Evolutionary conservation across 495 filamentous ascomycete species (phyloP).

Genomic region (Penicillium angulare): DNA sequence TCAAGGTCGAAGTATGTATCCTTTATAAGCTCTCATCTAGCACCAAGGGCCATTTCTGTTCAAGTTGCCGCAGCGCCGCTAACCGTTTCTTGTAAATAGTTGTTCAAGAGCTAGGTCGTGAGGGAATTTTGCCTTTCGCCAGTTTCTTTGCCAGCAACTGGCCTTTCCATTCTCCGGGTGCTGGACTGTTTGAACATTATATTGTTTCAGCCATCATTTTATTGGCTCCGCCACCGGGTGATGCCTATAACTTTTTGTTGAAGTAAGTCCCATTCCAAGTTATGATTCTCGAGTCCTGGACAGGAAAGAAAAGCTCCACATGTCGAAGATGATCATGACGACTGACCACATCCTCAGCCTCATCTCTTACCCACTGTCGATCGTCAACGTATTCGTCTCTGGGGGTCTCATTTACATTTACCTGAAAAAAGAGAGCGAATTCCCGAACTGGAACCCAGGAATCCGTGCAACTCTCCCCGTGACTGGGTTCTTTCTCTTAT

Average conservation of each 20-base stretch:
- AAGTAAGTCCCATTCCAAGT: conserved; percentile 52
- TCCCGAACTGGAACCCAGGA: conserved; percentile 35
- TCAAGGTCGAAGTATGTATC: conserved; percentile 55
- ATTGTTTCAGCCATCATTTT: conserved; percentile 59
- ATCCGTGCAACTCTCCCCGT: conserved; percentile 42
- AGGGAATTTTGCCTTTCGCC: conserved; percentile 62
- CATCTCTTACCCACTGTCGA: conserved; percentile 60
- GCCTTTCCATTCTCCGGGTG: conserved; percentile 60
- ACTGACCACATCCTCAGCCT: conserved; percentile 40
- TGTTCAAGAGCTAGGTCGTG: conserved; percentile 64
- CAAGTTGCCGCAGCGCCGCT: no score
- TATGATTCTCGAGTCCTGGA: no score
- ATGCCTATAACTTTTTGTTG: conserved; percentile 63
- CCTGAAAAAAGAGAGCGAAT: conserved; percentile 44
- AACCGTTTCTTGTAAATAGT: no score
- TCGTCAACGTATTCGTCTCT: conserved; percentile 60
- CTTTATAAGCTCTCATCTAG: no score
- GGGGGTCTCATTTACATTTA: conserved; percentile 57
- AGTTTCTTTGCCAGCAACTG: conserved; percentile 63
- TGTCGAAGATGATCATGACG: no score
- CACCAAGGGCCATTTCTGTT: no score
- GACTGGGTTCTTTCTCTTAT: conserved; percentile 54
- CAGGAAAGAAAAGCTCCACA: no score
- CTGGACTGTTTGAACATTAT: conserved; percentile 63
- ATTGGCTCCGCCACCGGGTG: conserved; percentile 61